Base-by-base conservation (phyloP, 805 yeast genomes). In the Myxozyma kluyveri region DNA sequence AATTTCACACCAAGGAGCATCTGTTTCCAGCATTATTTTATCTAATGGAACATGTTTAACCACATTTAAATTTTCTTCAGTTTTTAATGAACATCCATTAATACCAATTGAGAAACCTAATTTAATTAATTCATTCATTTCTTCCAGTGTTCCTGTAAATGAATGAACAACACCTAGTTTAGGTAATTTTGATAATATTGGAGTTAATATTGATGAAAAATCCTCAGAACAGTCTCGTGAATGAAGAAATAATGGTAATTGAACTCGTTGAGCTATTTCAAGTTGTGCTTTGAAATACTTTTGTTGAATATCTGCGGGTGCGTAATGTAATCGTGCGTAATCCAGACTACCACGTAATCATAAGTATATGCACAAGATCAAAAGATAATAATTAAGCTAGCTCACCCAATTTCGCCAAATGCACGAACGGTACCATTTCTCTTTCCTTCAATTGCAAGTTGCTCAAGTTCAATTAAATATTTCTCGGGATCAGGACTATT, bases 1-100 rank as follows among this genome's bases (percentile, higher is more conserved):
- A 42, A 93, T 80, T 65, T 90, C 98, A 72, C 99, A 93, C 99
- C 99, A 93, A 1, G 99, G 99, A 2, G 97, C 89, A 69, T 93
- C 99, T 14, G 61, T 58, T 66, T 93, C 99, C 7, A 93, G 77
- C 76, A 91, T 69, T 39, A 93, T 67, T 62, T 75, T 77, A 3
- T 82, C 80, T 6, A 81, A 63, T 0, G 98, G 98, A n/a, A 93
- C 78, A 22, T 66, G 62, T 38, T 72, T 69, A 0, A 83, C 88
- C 22, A 83, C 88, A 24, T 75, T 74, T 12, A 89, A 69, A 63
- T 86, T 88, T 57, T 85, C 89, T 50, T 79, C 80, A 0, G 87
- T 81, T 63, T 84, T 86, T 59, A 93, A 75, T 1, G 98, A 89
- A 64, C 98, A 93, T 3, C 99, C 99, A 67, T 93, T 93, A 54